phyloP scores from a whole-genome alignment of 306 rosid genomes.

The Datisca glomerata region DNA sequence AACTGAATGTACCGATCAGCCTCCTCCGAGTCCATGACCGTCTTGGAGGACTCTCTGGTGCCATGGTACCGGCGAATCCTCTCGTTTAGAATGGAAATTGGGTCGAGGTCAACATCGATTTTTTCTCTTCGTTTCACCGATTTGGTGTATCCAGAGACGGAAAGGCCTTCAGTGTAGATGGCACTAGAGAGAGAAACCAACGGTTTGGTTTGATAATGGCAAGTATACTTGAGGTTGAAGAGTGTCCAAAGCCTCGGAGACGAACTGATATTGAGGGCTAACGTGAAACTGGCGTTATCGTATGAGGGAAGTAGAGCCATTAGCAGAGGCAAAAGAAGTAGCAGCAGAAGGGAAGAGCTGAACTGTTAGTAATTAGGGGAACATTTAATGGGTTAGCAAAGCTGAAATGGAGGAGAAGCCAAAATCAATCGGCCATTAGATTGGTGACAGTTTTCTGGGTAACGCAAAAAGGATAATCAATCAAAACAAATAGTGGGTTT shows the following conservation, averaged over 20 bases:
- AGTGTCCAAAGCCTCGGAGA: slow-evolving; percentile 24
- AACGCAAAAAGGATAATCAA: too few relatives aligned
- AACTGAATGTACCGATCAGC: slow-evolving; percentile 57
- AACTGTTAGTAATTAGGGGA: too few relatives aligned
- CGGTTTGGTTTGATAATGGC: slow-evolving; percentile 2
- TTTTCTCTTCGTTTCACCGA: slow-evolving; percentile 15
- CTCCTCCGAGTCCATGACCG: slow-evolving; percentile 48
- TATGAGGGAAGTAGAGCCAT: slow-evolving; percentile 10
- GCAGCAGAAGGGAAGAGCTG: too few relatives aligned
- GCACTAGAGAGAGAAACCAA: slow-evolving; percentile 20
- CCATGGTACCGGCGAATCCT: slow-evolving; percentile 55
- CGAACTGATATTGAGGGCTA: slow-evolving; percentile 23
- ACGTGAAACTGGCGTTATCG: not conserved
- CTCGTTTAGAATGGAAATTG: slow-evolving; percentile 51
- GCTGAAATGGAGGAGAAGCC: too few relatives aligned
- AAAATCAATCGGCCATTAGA: too few relatives aligned
- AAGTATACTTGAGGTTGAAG: slow-evolving; percentile 21
- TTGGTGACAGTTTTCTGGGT: too few relatives aligned
- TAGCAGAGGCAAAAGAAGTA: too few relatives aligned
- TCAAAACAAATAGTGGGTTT: too few relatives aligned
- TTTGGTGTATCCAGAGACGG: slow-evolving; percentile 22
- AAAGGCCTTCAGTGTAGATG: slow-evolving; percentile 28
- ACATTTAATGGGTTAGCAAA: too few relatives aligned
- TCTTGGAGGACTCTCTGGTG: slow-evolving; percentile 33
- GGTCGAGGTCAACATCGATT: slow-evolving; percentile 36